A percentile compares a stretch with the other conserved stretches of the same genome.
Conservation (phyloP, 75 land plant genomes). For the Ceratopteris richardii region DNA sequence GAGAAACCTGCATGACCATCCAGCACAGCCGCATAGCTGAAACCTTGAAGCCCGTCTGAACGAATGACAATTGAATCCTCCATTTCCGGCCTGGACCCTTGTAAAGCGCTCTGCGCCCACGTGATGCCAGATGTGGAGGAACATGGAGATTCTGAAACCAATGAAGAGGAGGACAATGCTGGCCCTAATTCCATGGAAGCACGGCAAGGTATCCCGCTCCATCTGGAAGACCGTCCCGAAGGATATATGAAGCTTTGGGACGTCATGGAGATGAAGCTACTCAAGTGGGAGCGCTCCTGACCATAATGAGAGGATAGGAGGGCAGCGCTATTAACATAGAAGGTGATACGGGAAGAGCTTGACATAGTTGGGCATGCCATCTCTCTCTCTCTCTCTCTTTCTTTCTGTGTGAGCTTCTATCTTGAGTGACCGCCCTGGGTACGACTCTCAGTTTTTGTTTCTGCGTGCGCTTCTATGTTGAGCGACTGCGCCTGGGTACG, state of each 20-base stretch:
- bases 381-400: no score
- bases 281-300: neutral
- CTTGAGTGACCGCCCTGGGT: no score
- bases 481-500: no score
- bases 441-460: no score
- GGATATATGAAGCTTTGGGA: no score
- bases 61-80: constrained; percentile 73
- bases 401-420: no score
- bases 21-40: constrained; percentile 86
- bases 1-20: constrained; percentile 97
- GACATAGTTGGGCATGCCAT: no score
- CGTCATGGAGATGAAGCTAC: no score
- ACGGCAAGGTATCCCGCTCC: neutral
- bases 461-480: no score
- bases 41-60: constrained; percentile 42
- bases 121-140: constrained; percentile 18
- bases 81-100: constrained; percentile 84
- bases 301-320: neutral
- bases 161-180: constrained; percentile 2
- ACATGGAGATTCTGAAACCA: neutral
- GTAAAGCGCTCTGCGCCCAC: constrained; percentile 58
- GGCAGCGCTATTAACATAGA: no score
- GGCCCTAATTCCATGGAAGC: neutral
- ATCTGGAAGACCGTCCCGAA: neutral
- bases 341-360: no score